Evolutionary conservation across 2,329 filamentous ascomycete species (phyloP).

Genomic region (Colletotrichum plurivorum): DNA sequence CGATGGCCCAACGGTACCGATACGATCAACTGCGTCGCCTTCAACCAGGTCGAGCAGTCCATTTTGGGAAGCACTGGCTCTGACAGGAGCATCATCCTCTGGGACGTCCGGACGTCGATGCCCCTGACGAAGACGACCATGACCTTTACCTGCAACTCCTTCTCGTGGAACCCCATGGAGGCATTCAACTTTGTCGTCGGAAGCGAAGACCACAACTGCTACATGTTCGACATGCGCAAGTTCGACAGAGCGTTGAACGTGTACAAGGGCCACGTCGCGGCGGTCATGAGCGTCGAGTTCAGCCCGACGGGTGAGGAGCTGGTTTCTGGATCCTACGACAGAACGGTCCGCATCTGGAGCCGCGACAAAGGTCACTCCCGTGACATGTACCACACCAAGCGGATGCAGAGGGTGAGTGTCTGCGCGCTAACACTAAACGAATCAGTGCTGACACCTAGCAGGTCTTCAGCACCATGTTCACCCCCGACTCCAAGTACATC

Average conservation of each 20-base stretch:
- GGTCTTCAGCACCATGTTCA: constrained; percentile 85
- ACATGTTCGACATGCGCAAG: constrained; percentile 92
- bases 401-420: constrained; percentile 86
- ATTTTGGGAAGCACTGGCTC: constrained; percentile 88
- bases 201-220: constrained; percentile 92
- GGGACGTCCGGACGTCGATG: constrained; percentile 89
- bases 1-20: constrained; percentile 91
- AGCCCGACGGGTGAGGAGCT: constrained; percentile 95
- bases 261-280: constrained; percentile 88
- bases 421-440: background rate
- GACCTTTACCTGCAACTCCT: constrained; percentile 84
- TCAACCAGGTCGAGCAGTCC: constrained; percentile 95
- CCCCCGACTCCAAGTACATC: constrained; percentile 90
- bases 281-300: constrained; percentile 97
- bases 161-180: constrained; percentile 97
- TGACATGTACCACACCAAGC: constrained; percentile 97
- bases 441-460: background rate
- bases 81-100: constrained; percentile 89
- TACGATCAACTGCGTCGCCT: constrained; percentile 89
- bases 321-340: constrained; percentile 87
- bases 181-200: constrained; percentile 95
- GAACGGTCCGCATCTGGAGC: constrained; percentile 89
- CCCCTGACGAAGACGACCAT: constrained; percentile 87
- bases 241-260: constrained; percentile 91
- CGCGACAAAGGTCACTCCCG: constrained; percentile 85